Base-by-base conservation (phyloP, 2,329 filamentous ascomycete species). In the Berkeleyomyces basicola region DNA sequence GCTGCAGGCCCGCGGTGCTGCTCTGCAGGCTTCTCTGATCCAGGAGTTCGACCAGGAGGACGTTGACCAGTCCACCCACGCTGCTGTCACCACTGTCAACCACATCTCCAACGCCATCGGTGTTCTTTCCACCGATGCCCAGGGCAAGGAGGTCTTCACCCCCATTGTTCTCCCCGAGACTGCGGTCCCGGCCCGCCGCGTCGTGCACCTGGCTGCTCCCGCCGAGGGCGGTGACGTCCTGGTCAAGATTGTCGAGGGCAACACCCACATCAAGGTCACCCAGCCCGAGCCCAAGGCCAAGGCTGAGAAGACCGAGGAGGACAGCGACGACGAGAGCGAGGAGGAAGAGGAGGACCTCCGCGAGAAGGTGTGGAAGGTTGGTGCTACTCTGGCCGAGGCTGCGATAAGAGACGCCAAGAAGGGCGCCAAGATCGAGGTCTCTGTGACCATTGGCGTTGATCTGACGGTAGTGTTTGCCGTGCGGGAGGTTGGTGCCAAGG, bases 61-160 rank as follows among this genome's bases (percentile, higher is more conserved):
- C 72, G 95, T 99, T 68, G 88, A 95, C 72, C 91, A 96, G 79
- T 95, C 89, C 66, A 95, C 90, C 58, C 92, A 99, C 78, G 86
- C 93, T 61, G 89, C 90, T 71, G 90, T 99, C 67, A 96, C 92
- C 42, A 92, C 91, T 14, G 90, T 95, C 61, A 90, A 90, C 69
- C 93, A 99, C 77, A 85, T 95, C 66, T 80, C 83, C 69, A 87
- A 91, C 71, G 88, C 92, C 66, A 88, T 99, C 66, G 93, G 93
- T 72, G 87, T 97, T 61, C 80, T 95, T 66, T 82, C 85, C 68
- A 76, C 82, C 64, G 79, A 74, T 68, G 70, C 74, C 47, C 78
- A 84, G 58, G 79, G 79, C 58, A 79, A 82, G 64, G 84, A 88
- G 67, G 77, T 83, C 65, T 96, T 97, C 77, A 83, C 84, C 58